Base-by-base conservation (phyloP, 2,329 filamentous ascomycete species). In the Fusarium nygamai region DNA sequence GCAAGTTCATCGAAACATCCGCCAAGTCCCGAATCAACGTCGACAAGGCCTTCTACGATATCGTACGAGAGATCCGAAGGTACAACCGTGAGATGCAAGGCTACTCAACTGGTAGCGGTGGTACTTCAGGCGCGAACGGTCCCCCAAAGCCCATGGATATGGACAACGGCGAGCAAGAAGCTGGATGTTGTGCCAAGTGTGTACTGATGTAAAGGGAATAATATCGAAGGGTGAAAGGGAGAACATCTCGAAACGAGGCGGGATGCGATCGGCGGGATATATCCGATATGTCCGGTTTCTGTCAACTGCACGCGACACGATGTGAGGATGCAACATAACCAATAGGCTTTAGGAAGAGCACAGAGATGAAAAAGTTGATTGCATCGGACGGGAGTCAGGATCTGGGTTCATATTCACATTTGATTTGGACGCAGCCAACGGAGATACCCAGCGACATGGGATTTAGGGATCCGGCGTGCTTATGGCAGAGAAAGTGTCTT, bases 1-100 rank as follows among this genome's bases (percentile, higher is more conserved):
- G 96, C 92, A 97, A 96, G 83, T 99, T 98, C 87, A 97, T 98
- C 86, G 96, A 99, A 88, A 98, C 96, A 19, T 99, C 96, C 47
- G 96, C 96, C 77, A 99, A 98, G 87, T 97, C 95, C 72, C 93
- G 96, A 83, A 97, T 96, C 87, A 98, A 98, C 82, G 96, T 99
- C 80, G 96, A 99, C 85, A 95, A 97, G 85, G 95, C 96, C 63
- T 99, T 99, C 86, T 98, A 96, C 89, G 95, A 98, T 82, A 95
- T 98, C 78, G 96, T 99, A 67, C 93, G 96, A 82, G 96, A 98
- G 84, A 99, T 99, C 81, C 92, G 96, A 85, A 93, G 94, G 85
- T 98, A 97, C 86, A 98, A 99, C 91, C 96, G 96, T 83, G 96
- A 98, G 82, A 97, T 98, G 92, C 95, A 95, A 70, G 94, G 94